These are phyloP conservation scores for Spathaspora sp. DNA, from an alignment of 805 yeast species.

Conservation along the genomic window DNA sequence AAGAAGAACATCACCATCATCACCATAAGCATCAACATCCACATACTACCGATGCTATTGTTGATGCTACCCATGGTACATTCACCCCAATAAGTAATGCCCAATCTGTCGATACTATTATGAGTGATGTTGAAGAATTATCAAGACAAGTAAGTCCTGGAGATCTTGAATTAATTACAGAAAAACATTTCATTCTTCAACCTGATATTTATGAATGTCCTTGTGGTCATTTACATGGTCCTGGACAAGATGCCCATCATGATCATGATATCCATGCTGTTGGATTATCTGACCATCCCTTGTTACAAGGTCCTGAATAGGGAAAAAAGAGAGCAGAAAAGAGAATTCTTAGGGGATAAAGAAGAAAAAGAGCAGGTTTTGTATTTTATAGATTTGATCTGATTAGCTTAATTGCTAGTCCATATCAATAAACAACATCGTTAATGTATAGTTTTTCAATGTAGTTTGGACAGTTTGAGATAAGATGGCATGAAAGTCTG, in stretches of 20 bases:
- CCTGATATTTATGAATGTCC: slow-evolving; percentile 15
- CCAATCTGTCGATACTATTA: slow-evolving; percentile 4
- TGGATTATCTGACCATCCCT: slow-evolving; percentile 17
- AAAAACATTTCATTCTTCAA: not conserved
- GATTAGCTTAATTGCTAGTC: not conserved
- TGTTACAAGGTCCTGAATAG: slow-evolving; percentile 25
- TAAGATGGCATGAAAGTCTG: not conserved
- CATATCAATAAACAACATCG: not conserved
- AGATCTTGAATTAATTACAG: slow-evolving; percentile 2
- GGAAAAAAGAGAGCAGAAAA: not conserved
- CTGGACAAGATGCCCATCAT: slow-evolving; percentile 20
- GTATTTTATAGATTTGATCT: not conserved
- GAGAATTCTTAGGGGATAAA: not conserved
- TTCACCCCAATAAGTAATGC: slow-evolving; percentile 7
- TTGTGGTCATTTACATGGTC: slow-evolving; percentile 28
- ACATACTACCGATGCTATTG: not conserved
- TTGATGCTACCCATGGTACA: slow-evolving; percentile 4
- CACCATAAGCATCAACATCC: not conserved
- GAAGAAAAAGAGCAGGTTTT: not conserved
- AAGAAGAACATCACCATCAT: not conserved
- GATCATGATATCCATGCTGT: slow-evolving; percentile 23
- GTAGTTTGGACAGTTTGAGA: not conserved
- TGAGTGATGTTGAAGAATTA: not conserved
- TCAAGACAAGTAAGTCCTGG: not conserved
- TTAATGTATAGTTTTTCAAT: not conserved